Evolutionary conservation across 225 moss, liverwort and hornwort genomes (phyloP).

Genomic region (Sphagnum tenellum): DNA sequence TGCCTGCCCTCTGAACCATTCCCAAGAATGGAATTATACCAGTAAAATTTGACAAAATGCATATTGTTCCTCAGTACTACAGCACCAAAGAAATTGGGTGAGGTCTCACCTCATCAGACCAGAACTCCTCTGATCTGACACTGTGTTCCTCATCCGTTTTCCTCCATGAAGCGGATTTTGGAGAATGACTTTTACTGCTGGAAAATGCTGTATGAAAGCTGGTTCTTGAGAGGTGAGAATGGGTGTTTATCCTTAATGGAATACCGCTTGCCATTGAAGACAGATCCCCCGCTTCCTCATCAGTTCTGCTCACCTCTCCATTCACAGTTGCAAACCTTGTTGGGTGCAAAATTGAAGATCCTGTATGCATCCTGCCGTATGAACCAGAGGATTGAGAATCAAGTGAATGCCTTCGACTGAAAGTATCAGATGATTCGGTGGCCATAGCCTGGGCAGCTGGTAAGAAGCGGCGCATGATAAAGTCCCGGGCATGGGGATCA

Average conservation of each 20-base stretch:
- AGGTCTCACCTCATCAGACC: slow-evolving; percentile 2
- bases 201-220: not conserved
- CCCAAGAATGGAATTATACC: not conserved
- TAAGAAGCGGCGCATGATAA: slow-evolving; percentile 3
- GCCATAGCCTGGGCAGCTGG: slow-evolving; percentile 5
- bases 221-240: not conserved
- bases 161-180: not conserved
- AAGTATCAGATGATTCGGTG: not conserved
- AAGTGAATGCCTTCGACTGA: not conserved
- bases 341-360: not conserved
- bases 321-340: slow-evolving; percentile 1
- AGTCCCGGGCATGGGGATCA: slow-evolving; percentile 2
- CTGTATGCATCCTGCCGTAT: not conserved
- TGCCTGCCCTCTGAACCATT: no score
- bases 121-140: slow-evolving; percentile 1
- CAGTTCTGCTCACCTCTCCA: not conserved
- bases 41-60: not conserved
- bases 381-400: not conserved
- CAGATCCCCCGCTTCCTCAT: not conserved
- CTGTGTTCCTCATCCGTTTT: not conserved
- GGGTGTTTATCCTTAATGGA: not conserved
- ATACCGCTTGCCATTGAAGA: not conserved
- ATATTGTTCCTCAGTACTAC: not conserved
- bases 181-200: not conserved
- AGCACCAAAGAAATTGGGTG: no score